Evolutionary conservation across 768 basidiomycete species (phyloP).

Genomic region (Mycena galericulata): DNA sequence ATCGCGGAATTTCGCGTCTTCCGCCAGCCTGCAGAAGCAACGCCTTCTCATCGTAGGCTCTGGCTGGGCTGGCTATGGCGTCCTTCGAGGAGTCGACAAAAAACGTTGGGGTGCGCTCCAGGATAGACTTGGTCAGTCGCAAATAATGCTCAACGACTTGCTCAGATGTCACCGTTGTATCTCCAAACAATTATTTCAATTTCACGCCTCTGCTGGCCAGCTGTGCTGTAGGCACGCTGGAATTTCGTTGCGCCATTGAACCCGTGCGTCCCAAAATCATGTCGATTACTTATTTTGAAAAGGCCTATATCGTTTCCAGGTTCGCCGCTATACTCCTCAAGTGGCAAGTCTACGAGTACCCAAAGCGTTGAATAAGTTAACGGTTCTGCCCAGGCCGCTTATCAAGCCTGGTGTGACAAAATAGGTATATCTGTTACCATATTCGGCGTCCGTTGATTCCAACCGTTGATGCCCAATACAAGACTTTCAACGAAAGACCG

Average conservation of each 20-base stretch:
- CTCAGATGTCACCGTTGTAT: slow-evolving; percentile 73
- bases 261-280: slow-evolving; percentile 60
- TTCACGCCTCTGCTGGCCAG: slow-evolving; percentile 76
- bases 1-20: slow-evolving; percentile 53
- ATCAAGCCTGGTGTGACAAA: slow-evolving; percentile 82
- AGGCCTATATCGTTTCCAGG: slow-evolving; percentile 45
- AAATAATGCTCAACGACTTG: slow-evolving; percentile 2
- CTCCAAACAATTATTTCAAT: slow-evolving; percentile 77
- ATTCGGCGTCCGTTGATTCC: not conserved
- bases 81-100: slow-evolving; percentile 75
- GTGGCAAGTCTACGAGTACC: slow-evolving; percentile 53
- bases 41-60: slow-evolving; percentile 78
- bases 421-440: slow-evolving; percentile 59
- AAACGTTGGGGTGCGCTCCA: slow-evolving; percentile 68
- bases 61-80: slow-evolving; percentile 84
- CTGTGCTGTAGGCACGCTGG: slow-evolving; percentile 86
- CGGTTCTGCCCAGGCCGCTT: slow-evolving; percentile 58
- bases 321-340: slow-evolving; percentile 67
- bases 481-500: slow-evolving; percentile 72
- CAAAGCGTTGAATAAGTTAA: not conserved
- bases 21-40: slow-evolving; percentile 49
- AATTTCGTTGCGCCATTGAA: slow-evolving; percentile 85
- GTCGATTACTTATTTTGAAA: too few species aligned
- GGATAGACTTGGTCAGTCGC: not conserved
- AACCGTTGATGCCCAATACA: slow-evolving; percentile 7